These are phyloP conservation scores for Coemansia sp. DNA, from an alignment of 192 early-diverging fungal genomes.

Conservation along the genomic window DNA sequence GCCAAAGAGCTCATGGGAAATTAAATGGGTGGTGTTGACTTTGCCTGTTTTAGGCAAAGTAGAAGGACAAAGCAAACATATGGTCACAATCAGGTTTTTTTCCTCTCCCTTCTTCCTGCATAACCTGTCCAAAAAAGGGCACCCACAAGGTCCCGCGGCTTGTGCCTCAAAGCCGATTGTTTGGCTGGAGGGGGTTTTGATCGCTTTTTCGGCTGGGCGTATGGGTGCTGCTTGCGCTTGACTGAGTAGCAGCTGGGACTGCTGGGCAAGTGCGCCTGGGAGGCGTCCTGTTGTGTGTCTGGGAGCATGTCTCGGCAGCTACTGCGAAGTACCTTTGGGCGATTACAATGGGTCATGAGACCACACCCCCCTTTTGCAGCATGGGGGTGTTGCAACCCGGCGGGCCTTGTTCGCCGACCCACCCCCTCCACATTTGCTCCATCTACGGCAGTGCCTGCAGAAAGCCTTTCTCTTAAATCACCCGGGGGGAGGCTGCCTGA, in stretches of 20 bases:
- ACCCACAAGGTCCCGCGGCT: slow-evolving; percentile 2
- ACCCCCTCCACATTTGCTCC: not conserved
- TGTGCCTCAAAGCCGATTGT: not conserved
- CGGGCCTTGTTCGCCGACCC: slow-evolving; percentile 2
- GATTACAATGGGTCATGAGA: slow-evolving; percentile 16
- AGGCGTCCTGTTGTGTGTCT: not conserved
- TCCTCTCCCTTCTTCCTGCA: slow-evolving; percentile 1
- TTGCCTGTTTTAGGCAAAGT: slow-evolving; percentile 11
- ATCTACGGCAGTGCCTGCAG: slow-evolving; percentile 10
- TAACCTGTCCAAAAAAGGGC: slow-evolving; percentile 7
- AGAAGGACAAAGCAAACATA: slow-evolving; percentile 1
- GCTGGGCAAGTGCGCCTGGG: too few relatives aligned
- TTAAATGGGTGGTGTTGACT: slow-evolving; percentile 6
- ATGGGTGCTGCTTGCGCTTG: too few relatives aligned
- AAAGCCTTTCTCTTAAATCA: slow-evolving; percentile 49
- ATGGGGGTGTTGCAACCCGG: not conserved
- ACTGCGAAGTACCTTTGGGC: slow-evolving; percentile 14
- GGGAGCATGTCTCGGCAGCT: slow-evolving; percentile 11
- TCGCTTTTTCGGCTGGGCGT: too few relatives aligned
- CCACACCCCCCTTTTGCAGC: slow-evolving; percentile 2
- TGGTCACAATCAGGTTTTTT: not conserved
- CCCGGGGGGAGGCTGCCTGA: slow-evolving; percentile 26
- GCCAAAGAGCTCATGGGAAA: slow-evolving; percentile 6
- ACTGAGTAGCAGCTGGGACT: too few relatives aligned
- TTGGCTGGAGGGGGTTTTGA: not conserved